Conservation (phyloP, 805 yeast species). For the Ogataea ganodermae region DNA sequence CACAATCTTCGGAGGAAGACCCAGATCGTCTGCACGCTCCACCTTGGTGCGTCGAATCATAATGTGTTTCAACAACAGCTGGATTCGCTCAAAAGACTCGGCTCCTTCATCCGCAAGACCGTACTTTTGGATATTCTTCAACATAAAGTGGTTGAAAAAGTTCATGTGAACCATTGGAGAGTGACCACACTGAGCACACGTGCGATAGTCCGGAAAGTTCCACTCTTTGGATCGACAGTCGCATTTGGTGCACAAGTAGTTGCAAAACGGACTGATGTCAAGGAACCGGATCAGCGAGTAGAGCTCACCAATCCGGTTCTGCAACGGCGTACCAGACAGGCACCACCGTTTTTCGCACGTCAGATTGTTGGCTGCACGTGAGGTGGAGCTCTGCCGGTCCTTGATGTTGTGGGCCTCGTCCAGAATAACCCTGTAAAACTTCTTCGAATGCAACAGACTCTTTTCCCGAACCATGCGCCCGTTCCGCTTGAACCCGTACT, state of each 20-base stretch:
- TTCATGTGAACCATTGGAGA: conserved; percentile 94
- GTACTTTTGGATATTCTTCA: conserved; percentile 87
- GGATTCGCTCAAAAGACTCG: conserved; percentile 74
- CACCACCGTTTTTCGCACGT: conserved; percentile 83
- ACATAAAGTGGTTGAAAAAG: conserved; percentile 92
- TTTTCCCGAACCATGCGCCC: conserved; percentile 70
- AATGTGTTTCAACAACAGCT: conserved; percentile 69
- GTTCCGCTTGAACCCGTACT: conserved; percentile 78
- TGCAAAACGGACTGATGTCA: conserved; percentile 80
- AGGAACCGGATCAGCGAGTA: conserved; percentile 88
- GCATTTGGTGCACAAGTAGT: conserved; percentile 92
- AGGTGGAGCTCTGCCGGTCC: conserved; percentile 90
- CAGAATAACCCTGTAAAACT: conserved; percentile 81
- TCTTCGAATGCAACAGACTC: conserved; percentile 70
- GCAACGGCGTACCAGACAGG: conserved; percentile 93
- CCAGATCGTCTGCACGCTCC: conserved; percentile 96
- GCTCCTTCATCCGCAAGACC: conserved; percentile 83
- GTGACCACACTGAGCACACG: conserved; percentile 86
- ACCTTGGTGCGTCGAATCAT: conserved; percentile 95
- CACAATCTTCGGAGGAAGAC: conserved; percentile 94
- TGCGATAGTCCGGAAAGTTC: conserved; percentile 80
- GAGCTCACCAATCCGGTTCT: conserved; percentile 94
- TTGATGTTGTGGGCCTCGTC: conserved; percentile 99
- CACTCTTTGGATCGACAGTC: conserved; percentile 81
- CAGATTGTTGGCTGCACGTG: conserved; percentile 82